Evolutionary conservation across 768 basidiomycete genomes (phyloP), one percentile per base, ranked within the genome.

Genomic region (Pleurotus salmoneostramineus): DNA sequence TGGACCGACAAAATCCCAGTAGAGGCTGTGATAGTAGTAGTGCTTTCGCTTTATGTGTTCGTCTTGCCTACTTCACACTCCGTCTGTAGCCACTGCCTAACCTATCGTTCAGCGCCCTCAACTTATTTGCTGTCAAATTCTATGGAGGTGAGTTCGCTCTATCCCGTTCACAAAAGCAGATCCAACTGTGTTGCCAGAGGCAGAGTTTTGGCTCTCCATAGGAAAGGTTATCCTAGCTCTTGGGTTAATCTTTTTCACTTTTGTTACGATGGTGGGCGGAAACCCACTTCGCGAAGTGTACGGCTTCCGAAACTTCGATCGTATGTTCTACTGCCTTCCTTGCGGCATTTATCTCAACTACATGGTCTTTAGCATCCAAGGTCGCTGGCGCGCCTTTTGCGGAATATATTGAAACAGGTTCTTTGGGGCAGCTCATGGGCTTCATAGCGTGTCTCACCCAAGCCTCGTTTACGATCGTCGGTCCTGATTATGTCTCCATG

Each of bases 401-500:
- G 8, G 81, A 84, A 66, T 80, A 84, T 67, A 73, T 78, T 50
- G 75, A 80, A 60, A 68, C 71, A 0, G 86, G 85, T n/a, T 66
- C 74, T 3, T 67, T 79, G 12, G 86, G 85, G 11, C 77, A 74
- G 17, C 87, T 88, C 70, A 71, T 87, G 15, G 86, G 84, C 6
- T 87, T 87, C 68, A 74, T 83, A 58, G 76, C 83, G 2, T 85
- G 84, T 59, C 67, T 88, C 50, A 83, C 81, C 40, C 81, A 84
- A 63, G 84, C 84, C 4, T 75, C 81, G 1, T 85, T 82, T 67
- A 84, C 83, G 2, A 84, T 82, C 59, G 82, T 82, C 58, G 85
- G 83, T 69, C 81, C 81, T 2, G 81, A 82, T 57, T 81, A 80
- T 56, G 76, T 82, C 5, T 66, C 80, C 33, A 79, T 82, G 70